phyloP scores from a whole-genome alignment of 2,329 filamentous ascomycete species.

The Incumbomyces lentus region DNA sequence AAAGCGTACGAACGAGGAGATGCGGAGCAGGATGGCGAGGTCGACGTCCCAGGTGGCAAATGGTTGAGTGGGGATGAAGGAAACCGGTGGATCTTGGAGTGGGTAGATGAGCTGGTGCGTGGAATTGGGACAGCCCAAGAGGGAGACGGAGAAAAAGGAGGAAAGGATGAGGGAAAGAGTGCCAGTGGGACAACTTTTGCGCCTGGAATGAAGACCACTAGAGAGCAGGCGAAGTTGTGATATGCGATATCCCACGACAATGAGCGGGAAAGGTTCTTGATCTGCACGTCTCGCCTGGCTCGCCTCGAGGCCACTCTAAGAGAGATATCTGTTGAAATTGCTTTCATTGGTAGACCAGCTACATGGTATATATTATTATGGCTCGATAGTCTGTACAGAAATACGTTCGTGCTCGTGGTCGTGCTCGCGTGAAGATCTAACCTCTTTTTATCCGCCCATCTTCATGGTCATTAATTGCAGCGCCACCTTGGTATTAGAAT shows the following conservation, averaged over 20 bases:
- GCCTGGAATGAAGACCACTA: constrained; percentile 35
- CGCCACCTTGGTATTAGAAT: no score
- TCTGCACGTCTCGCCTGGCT: no score
- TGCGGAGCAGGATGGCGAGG: constrained; percentile 29
- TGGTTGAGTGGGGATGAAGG: constrained; percentile 59
- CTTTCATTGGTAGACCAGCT: no score
- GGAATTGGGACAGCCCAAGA: constrained; percentile 24
- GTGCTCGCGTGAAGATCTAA: not conserved
- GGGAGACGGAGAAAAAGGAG: constrained; percentile 25
- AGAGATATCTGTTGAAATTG: no score
- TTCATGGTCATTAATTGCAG: no score
- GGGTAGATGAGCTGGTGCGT: constrained; percentile 50
- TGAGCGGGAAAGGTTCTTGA: no score
- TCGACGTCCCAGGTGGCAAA: constrained; percentile 41
- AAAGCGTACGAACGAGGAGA: constrained; percentile 64
- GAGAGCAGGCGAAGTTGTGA: constrained; percentile 30
- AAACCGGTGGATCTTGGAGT: constrained; percentile 52
- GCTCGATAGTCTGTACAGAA: no score
- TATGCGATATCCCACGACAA: no score
- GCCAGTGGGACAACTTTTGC: constrained; percentile 47
- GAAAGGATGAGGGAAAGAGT: constrained; percentile 24
- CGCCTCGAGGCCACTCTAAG: no score
- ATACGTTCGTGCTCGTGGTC: not conserved
- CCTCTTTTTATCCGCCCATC: no score
- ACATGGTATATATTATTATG: no score